Evolutionary conservation across 2,329 filamentous ascomycete genomes (phyloP).

Genomic region (Pyrenochaeta sp.): DNA sequence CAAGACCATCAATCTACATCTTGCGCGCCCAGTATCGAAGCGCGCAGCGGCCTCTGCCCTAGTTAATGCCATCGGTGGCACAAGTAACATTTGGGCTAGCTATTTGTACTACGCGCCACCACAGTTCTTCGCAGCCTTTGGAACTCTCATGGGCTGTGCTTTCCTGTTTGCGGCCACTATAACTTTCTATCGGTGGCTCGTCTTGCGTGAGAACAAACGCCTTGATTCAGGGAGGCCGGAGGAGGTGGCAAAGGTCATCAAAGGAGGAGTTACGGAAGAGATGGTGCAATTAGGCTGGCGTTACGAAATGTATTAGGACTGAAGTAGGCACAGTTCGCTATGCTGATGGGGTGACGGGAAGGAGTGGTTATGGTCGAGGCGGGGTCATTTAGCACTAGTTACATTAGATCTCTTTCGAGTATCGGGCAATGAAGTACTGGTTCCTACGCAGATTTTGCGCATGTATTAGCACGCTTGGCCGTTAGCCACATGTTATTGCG

Average conservation of each 20-base stretch:
- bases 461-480: not conserved
- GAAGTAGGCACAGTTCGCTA: not conserved
- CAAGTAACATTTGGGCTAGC: slow-evolving; percentile 31
- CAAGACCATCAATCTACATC: slow-evolving; percentile 34
- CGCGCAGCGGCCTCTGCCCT: slow-evolving; percentile 30
- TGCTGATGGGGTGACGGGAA: not conserved
- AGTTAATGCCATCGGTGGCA: slow-evolving; percentile 32
- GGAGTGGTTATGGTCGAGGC: not conserved
- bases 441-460: not conserved
- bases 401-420: not conserved
- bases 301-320: slow-evolving; percentile 34
- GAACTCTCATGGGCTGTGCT: slow-evolving; percentile 32
- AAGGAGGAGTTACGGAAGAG: slow-evolving; percentile 32
- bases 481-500: not conserved
- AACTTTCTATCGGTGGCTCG: slow-evolving; percentile 30
- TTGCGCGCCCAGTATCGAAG: slow-evolving; percentile 30
- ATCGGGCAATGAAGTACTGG: not conserved
- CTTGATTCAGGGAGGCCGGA: slow-evolving; percentile 27
- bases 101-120: slow-evolving; percentile 36
- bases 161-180: slow-evolving; percentile 27
- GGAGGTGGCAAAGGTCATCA: slow-evolving; percentile 32
- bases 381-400: not conserved
- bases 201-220: slow-evolving; percentile 29
- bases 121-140: slow-evolving; percentile 32
- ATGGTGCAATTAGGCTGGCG: slow-evolving; percentile 31